Conservation (phyloP, 2,329 filamentous ascomycete species). For the Fusarium heterosporum region DNA sequence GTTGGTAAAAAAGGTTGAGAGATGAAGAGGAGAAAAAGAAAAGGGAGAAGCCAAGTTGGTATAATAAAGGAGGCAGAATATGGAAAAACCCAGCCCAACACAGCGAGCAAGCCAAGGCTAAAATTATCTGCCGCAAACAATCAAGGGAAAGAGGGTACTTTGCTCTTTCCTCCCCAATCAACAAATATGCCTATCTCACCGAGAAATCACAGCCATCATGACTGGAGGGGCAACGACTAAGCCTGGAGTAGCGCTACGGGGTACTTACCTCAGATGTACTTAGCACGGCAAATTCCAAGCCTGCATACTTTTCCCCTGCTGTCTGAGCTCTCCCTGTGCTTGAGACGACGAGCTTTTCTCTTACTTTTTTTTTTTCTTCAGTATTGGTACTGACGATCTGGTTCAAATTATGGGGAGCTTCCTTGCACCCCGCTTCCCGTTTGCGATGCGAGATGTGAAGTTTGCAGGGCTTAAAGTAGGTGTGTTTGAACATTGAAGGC, state of each 20-base stretch:
- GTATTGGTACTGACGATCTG: conserved; percentile 37
- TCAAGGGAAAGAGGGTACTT: conserved; percentile 21
- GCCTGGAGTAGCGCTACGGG: conserved; percentile 38
- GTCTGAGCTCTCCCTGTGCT: conserved; percentile 28
- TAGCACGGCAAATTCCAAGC: conserved; percentile 36
- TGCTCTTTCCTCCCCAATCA: conserved; percentile 31
- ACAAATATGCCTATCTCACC: conserved; percentile 38
- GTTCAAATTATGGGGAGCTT: conserved; percentile 44
- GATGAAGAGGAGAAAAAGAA: conserved; percentile 34
- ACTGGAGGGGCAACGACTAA: conserved; percentile 29
- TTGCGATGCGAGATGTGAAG: conserved; percentile 23
- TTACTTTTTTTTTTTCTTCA: conserved; percentile 15
- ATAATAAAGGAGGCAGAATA: conserved; percentile 39
- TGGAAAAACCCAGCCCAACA: conserved; percentile 1
- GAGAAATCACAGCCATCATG: conserved; percentile 36
- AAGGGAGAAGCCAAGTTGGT: conserved; percentile 32
- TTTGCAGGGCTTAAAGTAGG: neutral
- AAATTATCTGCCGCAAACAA: conserved; percentile 8
- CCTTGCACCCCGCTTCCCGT: conserved; percentile 39
- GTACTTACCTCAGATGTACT: conserved; percentile 39
- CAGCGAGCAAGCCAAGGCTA: conserved; percentile 20
- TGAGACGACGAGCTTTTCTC: conserved; percentile 28
- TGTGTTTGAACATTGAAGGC: neutral
- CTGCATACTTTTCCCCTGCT: conserved; percentile 11
- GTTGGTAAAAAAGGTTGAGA: conserved; percentile 24